Percentiles rank a stretch among this genome's conserved stretches.
Conservation (phyloP, 495 filamentous ascomycete genomes). For the Evansstolkia leycettana region DNA sequence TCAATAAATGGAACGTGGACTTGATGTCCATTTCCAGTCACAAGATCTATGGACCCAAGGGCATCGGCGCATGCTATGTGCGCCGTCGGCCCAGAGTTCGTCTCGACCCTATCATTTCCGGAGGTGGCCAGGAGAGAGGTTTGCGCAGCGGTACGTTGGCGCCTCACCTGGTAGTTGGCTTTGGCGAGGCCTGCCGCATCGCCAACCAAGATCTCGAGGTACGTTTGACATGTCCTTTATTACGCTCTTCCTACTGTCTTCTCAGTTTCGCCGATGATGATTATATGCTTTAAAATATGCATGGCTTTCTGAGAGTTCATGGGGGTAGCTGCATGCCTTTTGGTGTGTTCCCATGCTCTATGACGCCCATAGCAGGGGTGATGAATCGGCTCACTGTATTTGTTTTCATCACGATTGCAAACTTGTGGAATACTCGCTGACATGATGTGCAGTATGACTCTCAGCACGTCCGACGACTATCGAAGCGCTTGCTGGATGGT, state of each 20-base stretch:
- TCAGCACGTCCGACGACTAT: constrained; percentile 68
- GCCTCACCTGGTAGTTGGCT: constrained; percentile 77
- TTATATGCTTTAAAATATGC: constrained; percentile 43
- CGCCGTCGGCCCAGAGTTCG: constrained; percentile 84
- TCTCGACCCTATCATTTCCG: constrained; percentile 90
- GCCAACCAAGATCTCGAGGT: constrained; percentile 81
- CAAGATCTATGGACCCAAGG: constrained; percentile 98
- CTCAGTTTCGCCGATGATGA: constrained; percentile 15
- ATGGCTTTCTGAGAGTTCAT: constrained; percentile 46
- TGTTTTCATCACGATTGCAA: neutral
- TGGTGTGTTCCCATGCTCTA: constrained; percentile 23
- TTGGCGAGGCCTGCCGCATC: constrained; percentile 91
- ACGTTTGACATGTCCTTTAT: constrained; percentile 26
- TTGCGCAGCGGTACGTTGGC: constrained; percentile 88
- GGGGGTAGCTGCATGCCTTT: constrained; percentile 28
- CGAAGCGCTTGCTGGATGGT: constrained; percentile 68
- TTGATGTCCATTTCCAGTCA: constrained; percentile 98
- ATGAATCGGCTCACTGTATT: constrained; percentile 21
- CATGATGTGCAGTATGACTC: constrained; percentile 65
- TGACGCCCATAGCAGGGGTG: constrained; percentile 42
- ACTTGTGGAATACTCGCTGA: constrained; percentile 13
- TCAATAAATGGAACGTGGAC: constrained; percentile 94
- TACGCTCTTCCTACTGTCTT: constrained; percentile 2
- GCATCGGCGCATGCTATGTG: constrained; percentile 92
- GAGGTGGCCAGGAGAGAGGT: constrained; percentile 91